A percentile compares a stretch with the other conserved stretches of the same genome.
Conservation (phyloP, 106 monocot genomes). For the Apostasia shenzhenica region DNA sequence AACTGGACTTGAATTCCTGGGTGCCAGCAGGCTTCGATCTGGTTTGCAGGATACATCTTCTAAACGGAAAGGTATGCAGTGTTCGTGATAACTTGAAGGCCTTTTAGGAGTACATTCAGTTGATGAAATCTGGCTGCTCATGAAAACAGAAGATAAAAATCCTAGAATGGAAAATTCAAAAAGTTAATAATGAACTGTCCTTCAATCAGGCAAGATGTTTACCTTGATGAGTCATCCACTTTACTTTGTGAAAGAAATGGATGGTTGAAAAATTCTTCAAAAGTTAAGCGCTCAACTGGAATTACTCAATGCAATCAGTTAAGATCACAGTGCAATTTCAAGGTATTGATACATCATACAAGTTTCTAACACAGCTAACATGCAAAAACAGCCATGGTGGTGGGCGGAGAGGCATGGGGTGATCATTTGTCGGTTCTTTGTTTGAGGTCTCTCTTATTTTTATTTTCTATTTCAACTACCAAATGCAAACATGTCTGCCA, state of each 20-base stretch:
- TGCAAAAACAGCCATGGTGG: no score
- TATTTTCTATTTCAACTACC: no score
- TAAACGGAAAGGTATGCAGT: slow-evolving; percentile 73
- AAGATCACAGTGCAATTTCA: not conserved
- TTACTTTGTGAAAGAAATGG: slow-evolving; percentile 51
- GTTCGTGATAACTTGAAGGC: slow-evolving; percentile 49
- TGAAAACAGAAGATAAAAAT: slow-evolving; percentile 5
- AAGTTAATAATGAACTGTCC: not conserved
- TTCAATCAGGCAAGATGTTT: slow-evolving; percentile 1
- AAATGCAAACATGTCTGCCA: no score
- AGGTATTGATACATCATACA: slow-evolving; percentile 4
- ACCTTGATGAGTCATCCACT: slow-evolving; percentile 46
- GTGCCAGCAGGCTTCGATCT: slow-evolving; percentile 17
- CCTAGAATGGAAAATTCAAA: not conserved
- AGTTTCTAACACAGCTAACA: slow-evolving; percentile 3
- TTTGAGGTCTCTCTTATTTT: no score
- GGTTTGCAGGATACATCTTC: slow-evolving; percentile 43
- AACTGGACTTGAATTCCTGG: slow-evolving; percentile 16
- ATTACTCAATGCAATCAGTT: slow-evolving; percentile 8
- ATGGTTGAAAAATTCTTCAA: slow-evolving; percentile 95
- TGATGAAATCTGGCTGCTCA: slow-evolving; percentile 20
- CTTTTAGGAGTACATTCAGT: slow-evolving; percentile 21
- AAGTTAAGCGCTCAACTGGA: slow-evolving; percentile 85
- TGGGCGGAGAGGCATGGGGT: no score
- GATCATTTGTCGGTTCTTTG: no score